Evolutionary conservation across 495 filamentous ascomycete genomes (phyloP).

Genomic region (Pyrenula massariospora): DNA sequence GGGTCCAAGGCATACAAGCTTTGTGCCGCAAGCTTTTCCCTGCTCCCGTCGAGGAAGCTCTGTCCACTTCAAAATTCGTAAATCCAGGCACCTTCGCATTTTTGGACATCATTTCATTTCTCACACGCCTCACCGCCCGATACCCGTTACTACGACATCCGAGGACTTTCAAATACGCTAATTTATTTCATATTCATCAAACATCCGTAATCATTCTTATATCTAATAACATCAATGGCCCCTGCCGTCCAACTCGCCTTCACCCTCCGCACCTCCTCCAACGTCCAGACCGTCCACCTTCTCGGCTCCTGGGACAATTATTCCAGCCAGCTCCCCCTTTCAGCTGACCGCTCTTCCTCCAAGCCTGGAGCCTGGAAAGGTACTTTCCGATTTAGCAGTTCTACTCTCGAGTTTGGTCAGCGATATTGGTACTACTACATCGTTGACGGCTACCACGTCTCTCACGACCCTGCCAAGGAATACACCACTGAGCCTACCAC

Average conservation of each 20-base stretch:
- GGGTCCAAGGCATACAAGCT: not conserved
- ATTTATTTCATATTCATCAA: not conserved
- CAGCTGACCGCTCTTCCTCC: conserved; percentile 62
- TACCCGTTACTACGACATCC: not conserved
- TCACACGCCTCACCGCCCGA: not conserved
- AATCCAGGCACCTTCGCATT: not conserved
- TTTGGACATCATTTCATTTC: not conserved
- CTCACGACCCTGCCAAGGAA: conserved; percentile 85
- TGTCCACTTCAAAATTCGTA: not conserved
- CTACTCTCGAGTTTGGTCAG: conserved; percentile 67
- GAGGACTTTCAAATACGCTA: not conserved
- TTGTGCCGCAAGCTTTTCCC: not conserved
- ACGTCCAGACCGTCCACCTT: conserved; percentile 95
- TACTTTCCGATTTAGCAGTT: conserved; percentile 87
- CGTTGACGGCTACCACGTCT: conserved; percentile 98
- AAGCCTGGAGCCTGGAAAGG: conserved; percentile 86
- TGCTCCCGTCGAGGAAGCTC: not conserved
- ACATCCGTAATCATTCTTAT: conserved; percentile 17
- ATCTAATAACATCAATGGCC: conserved; percentile 49
- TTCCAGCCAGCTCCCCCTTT: conserved; percentile 79
- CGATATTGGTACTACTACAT: conserved; percentile 99
- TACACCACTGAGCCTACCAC: conserved; percentile 94
- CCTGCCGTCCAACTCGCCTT: conserved; percentile 70
- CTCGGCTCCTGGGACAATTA: conserved; percentile 99
- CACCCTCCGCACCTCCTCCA: conserved; percentile 85